These are phyloP conservation scores for Boletus smithii DNA, from an alignment of 1,284 basidiomycete species.

Conservation along the genomic window DNA sequence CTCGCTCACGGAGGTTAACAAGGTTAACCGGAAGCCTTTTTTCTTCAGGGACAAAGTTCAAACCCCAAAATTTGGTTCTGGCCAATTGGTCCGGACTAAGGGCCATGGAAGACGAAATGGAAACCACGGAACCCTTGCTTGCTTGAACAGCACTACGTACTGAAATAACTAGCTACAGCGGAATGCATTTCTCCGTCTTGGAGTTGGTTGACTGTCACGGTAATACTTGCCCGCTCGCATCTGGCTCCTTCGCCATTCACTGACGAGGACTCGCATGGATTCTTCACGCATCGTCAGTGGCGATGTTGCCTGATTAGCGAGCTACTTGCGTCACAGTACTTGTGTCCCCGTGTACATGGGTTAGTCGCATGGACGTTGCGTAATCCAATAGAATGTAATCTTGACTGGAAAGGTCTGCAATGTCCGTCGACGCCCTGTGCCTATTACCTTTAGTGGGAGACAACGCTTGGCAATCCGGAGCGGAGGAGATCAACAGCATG, in stretches of 20 bases:
- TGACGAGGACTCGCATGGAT: not conserved
- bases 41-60: not conserved
- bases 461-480: not conserved
- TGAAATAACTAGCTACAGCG: not conserved
- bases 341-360: not conserved
- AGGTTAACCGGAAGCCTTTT: not conserved
- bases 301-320: constrained; percentile 1
- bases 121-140: not conserved
- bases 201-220: not conserved
- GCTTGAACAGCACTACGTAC: not conserved
- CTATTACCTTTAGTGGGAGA: not conserved
- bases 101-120: not conserved
- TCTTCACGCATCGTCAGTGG: not conserved
- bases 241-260: not conserved
- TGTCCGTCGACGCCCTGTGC: not conserved
- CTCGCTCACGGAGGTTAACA: not conserved
- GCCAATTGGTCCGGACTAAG: not conserved
- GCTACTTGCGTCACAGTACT: not conserved
- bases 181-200: not conserved
- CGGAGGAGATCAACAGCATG: constrained; percentile 1
- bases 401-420: not conserved
- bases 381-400: not conserved
- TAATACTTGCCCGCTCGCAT: not conserved
- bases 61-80: not conserved
- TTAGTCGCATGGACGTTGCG: not conserved